Evolutionary conservation across 345 rosid species (phyloP).

Genomic region (Cardamine occulta): DNA sequence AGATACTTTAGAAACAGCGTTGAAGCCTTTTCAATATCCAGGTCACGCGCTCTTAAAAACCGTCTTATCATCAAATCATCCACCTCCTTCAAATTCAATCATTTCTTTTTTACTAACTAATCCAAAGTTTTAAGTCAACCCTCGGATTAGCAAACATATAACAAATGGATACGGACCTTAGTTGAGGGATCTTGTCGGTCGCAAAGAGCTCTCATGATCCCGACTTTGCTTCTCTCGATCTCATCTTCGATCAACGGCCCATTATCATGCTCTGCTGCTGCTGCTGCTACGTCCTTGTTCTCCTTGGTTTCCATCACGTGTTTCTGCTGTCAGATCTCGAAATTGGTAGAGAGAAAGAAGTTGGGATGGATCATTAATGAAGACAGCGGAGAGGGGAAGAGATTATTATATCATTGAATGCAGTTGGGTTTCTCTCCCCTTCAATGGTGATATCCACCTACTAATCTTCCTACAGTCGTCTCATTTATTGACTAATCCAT

Average conservation of each 20-base stretch:
- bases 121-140: neutral
- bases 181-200: constrained; percentile 76
- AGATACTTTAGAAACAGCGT: constrained; percentile 68
- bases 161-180: constrained; percentile 49
- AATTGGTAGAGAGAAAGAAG: neutral
- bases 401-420: constrained; percentile 6
- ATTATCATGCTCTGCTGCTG: constrained; percentile 16
- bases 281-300: constrained; percentile 4
- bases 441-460: constrained; percentile 34
- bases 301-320: constrained; percentile 26
- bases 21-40: constrained; percentile 86
- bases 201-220: constrained; percentile 78
- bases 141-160: neutral
- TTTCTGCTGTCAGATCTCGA: constrained; percentile 35
- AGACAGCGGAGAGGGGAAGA: neutral
- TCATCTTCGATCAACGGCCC: constrained; percentile 50
- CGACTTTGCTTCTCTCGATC: constrained; percentile 73
- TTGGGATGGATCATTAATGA: constrained; percentile 7
- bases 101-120: neutral
- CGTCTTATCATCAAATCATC: constrained; percentile 83
- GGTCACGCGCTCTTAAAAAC: constrained; percentile 85
- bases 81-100: constrained; percentile 50
- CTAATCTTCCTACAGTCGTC: constrained; percentile 3
- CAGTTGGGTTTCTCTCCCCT: constrained; percentile 24
- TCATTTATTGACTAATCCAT: constrained; percentile 15